phyloP scores from a whole-genome alignment of 208 protist species.

The Leishmania lainsoni region DNA sequence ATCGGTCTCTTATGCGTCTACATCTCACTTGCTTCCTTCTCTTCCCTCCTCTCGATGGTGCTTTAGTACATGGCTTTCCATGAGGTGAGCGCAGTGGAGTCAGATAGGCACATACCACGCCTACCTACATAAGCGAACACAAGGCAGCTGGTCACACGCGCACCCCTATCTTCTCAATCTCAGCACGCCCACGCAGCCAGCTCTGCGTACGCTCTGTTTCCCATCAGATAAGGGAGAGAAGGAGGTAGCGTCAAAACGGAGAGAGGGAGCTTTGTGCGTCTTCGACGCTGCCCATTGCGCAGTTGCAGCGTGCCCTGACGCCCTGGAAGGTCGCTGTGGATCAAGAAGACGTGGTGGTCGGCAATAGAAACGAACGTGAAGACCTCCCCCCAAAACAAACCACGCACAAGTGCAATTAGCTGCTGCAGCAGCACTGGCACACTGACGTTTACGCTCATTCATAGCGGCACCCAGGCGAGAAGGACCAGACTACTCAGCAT shows the following conservation, averaged over 20 bases:
- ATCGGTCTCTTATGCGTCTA: background rate
- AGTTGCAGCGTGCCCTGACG: background rate
- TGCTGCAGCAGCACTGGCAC: background rate
- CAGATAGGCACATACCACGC: background rate
- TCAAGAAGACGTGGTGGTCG: background rate
- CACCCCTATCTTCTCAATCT: no score
- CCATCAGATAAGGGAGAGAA: background rate
- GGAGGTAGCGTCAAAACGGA: background rate
- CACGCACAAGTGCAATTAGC: background rate
- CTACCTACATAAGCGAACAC: background rate
- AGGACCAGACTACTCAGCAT: background rate
- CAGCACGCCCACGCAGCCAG: background rate
- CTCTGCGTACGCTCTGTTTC: background rate
- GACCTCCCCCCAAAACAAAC: background rate
- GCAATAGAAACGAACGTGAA: background rate
- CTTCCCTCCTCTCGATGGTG: background rate
- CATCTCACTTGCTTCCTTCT: background rate
- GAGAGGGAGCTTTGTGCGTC: background rate
- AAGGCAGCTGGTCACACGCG: background rate
- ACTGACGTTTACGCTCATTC: background rate
- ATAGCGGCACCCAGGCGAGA: background rate
- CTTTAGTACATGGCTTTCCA: background rate
- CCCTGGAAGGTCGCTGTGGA: background rate
- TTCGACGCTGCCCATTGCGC: background rate
- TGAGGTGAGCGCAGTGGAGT: background rate